phyloP scores from a whole-genome alignment of 106 monocot genomes.

The Gastrodia elata region DNA sequence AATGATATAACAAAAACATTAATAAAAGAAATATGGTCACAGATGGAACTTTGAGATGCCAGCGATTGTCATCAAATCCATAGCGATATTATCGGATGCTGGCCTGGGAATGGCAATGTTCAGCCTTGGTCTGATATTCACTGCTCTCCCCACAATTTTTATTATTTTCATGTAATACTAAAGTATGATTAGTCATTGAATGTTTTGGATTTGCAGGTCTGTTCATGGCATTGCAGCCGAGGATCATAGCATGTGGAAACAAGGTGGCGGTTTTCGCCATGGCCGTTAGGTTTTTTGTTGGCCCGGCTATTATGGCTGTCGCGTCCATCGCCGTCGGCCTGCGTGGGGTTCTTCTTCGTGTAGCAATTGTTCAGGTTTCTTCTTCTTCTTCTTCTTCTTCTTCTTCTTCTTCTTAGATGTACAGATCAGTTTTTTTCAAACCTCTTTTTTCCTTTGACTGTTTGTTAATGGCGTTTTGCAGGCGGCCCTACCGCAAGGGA shows the following conservation, averaged over 20 bases:
- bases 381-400: not conserved
- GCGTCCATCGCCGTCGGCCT: slow-evolving; percentile 68
- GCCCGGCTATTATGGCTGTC: slow-evolving; percentile 82
- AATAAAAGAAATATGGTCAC: no score
- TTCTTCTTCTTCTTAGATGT: not conserved
- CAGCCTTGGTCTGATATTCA: slow-evolving; percentile 65
- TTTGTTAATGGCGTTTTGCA: slow-evolving; percentile 14
- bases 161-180: not conserved
- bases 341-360: slow-evolving; percentile 51
- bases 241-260: slow-evolving; percentile 87
- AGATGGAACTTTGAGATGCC: slow-evolving; percentile 95
- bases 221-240: slow-evolving; percentile 94
- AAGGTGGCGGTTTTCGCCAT: slow-evolving; percentile 59
- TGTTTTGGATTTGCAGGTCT: slow-evolving; percentile 31
- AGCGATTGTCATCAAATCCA: slow-evolving; percentile 58
- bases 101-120: slow-evolving; percentile 99
- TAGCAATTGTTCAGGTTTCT: slow-evolving; percentile 81
- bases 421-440: not conserved
- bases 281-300: slow-evolving; percentile 70
- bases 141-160: not conserved
- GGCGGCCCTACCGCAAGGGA: slow-evolving; percentile 95
- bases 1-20: no score
- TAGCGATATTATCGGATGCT: slow-evolving; percentile 93
- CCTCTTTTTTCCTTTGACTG: not conserved
- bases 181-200: not conserved